Evolutionary conservation across 108 stramenopile genomes (phyloP).

Genomic region (Skeletonema marinoi): DNA sequence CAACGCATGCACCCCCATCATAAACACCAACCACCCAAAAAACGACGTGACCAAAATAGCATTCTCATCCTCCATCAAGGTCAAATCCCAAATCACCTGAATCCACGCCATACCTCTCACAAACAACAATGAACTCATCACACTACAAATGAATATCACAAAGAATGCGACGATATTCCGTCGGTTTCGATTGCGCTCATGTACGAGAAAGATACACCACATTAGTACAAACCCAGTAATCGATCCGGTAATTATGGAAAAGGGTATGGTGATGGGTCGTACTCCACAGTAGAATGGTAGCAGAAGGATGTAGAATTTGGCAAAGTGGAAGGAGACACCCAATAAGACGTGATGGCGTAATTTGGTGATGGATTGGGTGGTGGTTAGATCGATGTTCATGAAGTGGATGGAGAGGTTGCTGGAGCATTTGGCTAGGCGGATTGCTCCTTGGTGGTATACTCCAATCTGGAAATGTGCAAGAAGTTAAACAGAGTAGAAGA

Average conservation of each 20-base stretch:
- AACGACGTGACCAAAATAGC: slow-evolving; percentile 27
- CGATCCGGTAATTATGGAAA: slow-evolving; percentile 19
- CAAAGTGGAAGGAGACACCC: slow-evolving; percentile 42
- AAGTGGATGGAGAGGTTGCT: slow-evolving; percentile 18
- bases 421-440: slow-evolving; percentile 40
- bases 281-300: slow-evolving; percentile 37
- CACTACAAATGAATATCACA: slow-evolving; percentile 27
- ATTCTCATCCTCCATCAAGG: slow-evolving; percentile 27
- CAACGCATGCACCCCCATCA: slow-evolving; percentile 29
- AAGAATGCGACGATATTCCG: slow-evolving; percentile 34
- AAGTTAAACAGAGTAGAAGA: not conserved
- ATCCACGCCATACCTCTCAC: slow-evolving; percentile 47
- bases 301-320: slow-evolving; percentile 34
- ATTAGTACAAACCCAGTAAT: slow-evolving; percentile 35
- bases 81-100: slow-evolving; percentile 33
- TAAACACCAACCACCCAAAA: slow-evolving; percentile 32
- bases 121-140: slow-evolving; percentile 30
- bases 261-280: slow-evolving; percentile 9
- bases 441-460: slow-evolving; percentile 43
- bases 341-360: slow-evolving; percentile 17
- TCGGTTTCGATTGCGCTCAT: slow-evolving; percentile 32
- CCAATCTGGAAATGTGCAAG: slow-evolving; percentile 21
- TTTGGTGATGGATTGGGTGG: not conserved
- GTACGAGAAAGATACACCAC: slow-evolving; percentile 44
- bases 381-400: slow-evolving; percentile 7